A percentile compares a stretch with the other conserved stretches of the same genome.
phyloP scores from a whole-genome alignment of 83 land plant species.

The Larix sibirica region DNA sequence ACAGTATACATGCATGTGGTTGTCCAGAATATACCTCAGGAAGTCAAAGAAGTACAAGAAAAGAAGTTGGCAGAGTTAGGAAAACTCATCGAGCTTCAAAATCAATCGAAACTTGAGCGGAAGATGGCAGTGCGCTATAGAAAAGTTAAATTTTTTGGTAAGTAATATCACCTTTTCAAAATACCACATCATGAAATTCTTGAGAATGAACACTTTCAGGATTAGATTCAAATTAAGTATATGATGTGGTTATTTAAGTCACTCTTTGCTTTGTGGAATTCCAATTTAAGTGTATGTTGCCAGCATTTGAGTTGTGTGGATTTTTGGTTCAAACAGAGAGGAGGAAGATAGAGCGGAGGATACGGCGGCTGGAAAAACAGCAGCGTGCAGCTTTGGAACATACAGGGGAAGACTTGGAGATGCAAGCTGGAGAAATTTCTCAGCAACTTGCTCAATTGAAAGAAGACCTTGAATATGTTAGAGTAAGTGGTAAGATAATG shows the following conservation, averaged over 20 bases:
- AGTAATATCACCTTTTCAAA: neutral
- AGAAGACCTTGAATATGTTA: slow-evolving; percentile 97
- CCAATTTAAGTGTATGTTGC: slow-evolving; percentile 1
- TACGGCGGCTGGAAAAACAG: slow-evolving; percentile 84
- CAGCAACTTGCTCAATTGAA: slow-evolving; percentile 74
- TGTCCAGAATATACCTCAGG: slow-evolving; percentile 71
- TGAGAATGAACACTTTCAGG: neutral
- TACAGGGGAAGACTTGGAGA: slow-evolving; percentile 36
- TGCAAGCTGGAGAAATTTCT: slow-evolving; percentile 39
- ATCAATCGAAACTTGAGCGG: slow-evolving; percentile 70
- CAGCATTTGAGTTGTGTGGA: neutral
- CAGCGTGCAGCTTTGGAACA: slow-evolving; percentile 72
- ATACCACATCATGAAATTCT: neutral
- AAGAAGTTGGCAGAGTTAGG: slow-evolving; percentile 83
- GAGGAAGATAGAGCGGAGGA: slow-evolving; percentile 93
- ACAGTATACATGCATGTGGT: too few relatives aligned
- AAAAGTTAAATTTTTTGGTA: slow-evolving; percentile 95
- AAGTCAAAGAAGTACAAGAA: slow-evolving; percentile 79
- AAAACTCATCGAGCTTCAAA: slow-evolving; percentile 73
- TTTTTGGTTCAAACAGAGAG: slow-evolving; percentile 59
- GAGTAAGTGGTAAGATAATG: slow-evolving; percentile 59
- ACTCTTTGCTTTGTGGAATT: neutral
- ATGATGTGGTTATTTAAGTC: slow-evolving; percentile 1
- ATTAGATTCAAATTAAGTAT: neutral
- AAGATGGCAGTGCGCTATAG: slow-evolving; percentile 79